Percentiles rank a stretch among this genome's conserved stretches.
These are phyloP conservation scores for Polyrhizophydium stewartii DNA, from an alignment of 371 early-diverging fungal species.

Conservation along the genomic window DNA sequence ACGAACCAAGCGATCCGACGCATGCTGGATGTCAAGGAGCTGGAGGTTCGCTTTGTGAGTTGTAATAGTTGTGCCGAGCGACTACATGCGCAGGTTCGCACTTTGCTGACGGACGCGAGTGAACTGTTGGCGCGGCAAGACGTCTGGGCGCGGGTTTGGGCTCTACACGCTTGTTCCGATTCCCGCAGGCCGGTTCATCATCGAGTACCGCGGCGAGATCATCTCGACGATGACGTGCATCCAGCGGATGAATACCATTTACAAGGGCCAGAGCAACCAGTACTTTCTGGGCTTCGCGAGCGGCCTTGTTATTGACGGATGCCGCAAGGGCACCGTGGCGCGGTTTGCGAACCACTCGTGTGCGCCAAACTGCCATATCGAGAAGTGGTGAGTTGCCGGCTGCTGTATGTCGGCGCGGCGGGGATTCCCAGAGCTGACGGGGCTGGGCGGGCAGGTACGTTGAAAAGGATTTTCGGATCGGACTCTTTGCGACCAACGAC, in stretches of 20 bases:
- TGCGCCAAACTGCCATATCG: constrained; percentile 89
- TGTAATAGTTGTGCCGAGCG: background rate
- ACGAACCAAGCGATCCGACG: constrained; percentile 72
- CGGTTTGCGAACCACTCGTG: constrained; percentile 78
- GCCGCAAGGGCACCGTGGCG: constrained; percentile 68
- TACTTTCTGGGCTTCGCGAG: constrained; percentile 78
- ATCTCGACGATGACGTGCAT: constrained; percentile 64
- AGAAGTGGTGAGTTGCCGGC: constrained; percentile 63
- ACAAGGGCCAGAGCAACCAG: constrained; percentile 62
- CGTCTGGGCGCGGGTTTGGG: constrained; percentile 70
- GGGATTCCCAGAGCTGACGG: background rate
- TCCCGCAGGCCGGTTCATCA: constrained; percentile 59
- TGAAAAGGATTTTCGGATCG: constrained; percentile 68
- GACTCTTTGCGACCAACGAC: constrained; percentile 70
- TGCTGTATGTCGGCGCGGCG: background rate
- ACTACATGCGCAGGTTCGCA: background rate
- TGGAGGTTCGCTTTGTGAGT: constrained; percentile 64
- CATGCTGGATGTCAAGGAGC: constrained; percentile 31
- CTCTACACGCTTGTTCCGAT: constrained; percentile 61
- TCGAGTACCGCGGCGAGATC: constrained; percentile 88
- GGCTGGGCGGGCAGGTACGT: constrained; percentile 45
- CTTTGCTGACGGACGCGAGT: background rate
- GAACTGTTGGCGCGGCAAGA: constrained; percentile 5
- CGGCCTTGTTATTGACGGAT: constrained; percentile 78
- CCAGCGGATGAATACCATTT: constrained; percentile 69